Base-by-base conservation (phyloP, 768 basidiomycete species). In the Coprinopsis sp. region DNA sequence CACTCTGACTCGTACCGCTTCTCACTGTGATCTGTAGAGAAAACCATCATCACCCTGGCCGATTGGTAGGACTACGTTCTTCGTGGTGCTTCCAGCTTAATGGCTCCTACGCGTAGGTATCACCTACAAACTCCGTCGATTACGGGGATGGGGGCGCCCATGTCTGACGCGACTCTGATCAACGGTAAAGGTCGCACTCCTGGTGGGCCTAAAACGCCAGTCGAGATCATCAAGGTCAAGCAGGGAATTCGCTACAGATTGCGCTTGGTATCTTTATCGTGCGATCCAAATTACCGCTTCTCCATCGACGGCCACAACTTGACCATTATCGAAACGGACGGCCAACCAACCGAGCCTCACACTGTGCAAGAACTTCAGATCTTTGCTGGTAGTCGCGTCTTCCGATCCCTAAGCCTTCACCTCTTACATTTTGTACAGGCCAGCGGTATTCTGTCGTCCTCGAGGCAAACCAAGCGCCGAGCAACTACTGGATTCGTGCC, bases 261-360 rank as follows among this genome's bases (percentile, higher is more conserved):
- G 62, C 72, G 81, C 3, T 30, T 84, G 2, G 50, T 82, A 22
- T 63, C 68, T 6, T 66, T 73, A 8, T 74, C 79, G n/a, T 82
- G 82, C 55, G 67, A 72, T 41, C 67, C 73, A 1, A 61, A 65
- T 50, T 74, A 61, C 46, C 27, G 44, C 0, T 76, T 79, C 52
- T 72, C 74, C 4, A 72, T 75, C 29, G 68, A 71, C 43, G 62
- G 63, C 2, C 76, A 78, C 43, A 55, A 37, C 6, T 42, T 68
- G 50, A 68, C 67, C 6, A 64, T 63, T 33, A 76, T 75, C 44
- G 73, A 72, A 55, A 69, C 62, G 3, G 73, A 75, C 28, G 68
- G 67, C 54, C 12, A 71, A 4, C 58, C 60, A 28, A 49, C 54
- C 16, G 38, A 60, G 3, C 71, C 68, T 1, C 36, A 67, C 10